Base-by-base conservation (phyloP, 2,329 filamentous ascomycete species). In the Aspergillus pseudoterreus region DNA sequence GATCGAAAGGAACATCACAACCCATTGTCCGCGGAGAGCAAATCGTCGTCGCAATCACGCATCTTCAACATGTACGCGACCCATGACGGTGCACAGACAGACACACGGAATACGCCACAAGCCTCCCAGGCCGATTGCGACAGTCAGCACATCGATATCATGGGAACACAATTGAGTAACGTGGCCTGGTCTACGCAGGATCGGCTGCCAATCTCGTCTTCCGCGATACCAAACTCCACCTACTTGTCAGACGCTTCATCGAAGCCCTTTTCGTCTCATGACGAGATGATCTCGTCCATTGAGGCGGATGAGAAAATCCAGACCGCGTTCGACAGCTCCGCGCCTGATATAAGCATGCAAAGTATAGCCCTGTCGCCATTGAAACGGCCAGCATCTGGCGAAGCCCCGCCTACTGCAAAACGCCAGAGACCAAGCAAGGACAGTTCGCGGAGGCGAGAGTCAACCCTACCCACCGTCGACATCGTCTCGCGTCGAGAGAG, bases 41-140 rank as follows among this genome's bases (percentile, higher is more conserved):
- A 67, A 47, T 62, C 55, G 6, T 71, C 67, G 1, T 71, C 68
- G 15, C 64, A 70, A 45, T 68, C 68, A 15, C 61, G 63, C 27
- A 61, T 72, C 30, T 47, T 63, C 22, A 67, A 70, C 45, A 71
- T 69, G 5, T 67, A 69, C 49, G 58, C 55, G 9, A 65, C 57
- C 35, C 55, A 61, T 49, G 63, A 57, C 19, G 57, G 47, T 45
- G 51, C 57, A 22, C 47, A 54, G 10, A 56, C 57, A 35, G 48
- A 33, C n/a, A 41, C 59, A 21, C 56, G 62, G 43, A 53, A 58
- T 22, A 53, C 43, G 27, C 43, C 52, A 3, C 49, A 55, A 35
- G 39, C 51, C 15, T 50, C 55, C 19, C 51, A 47, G 39, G 42
- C 17, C 14, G 50, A 48, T 43, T 47, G 43, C 33, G 21, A 43